phyloP scores from a whole-genome alignment of 768 basidiomycete species.

The Suillus sp. region DNA sequence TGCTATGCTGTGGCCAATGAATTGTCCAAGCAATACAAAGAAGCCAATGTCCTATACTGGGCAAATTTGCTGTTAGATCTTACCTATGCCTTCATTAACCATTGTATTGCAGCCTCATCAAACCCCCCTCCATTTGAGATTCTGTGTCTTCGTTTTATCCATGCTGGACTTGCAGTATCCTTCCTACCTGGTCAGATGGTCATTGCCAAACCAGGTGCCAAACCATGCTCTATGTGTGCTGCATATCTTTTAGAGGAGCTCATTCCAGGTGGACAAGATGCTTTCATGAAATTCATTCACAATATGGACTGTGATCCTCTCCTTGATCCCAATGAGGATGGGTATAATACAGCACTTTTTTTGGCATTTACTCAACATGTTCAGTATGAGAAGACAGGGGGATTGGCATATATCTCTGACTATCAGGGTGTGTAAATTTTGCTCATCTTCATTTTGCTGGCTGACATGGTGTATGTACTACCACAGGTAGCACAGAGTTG shows the following conservation, averaged over 20 bases:
- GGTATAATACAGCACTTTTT: not conserved
- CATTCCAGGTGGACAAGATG: no score
- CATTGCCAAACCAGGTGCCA: not conserved
- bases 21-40: not conserved
- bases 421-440: not conserved
- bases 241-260: no score
- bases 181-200: not conserved
- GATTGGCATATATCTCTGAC: slow-evolving; percentile 2
- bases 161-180: not conserved
- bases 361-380: not conserved
- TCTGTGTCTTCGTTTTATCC: not conserved
- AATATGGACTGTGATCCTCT: no score
- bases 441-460: not conserved
- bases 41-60: not conserved
- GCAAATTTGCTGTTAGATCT: not conserved
- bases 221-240: not conserved
- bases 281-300: not conserved
- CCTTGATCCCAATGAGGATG: no score
- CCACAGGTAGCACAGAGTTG: not conserved
- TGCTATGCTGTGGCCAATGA: not conserved
- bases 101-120: not conserved
- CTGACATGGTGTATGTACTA: not conserved
- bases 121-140: not conserved
- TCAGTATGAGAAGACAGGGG: not conserved
- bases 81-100: not conserved